Evolutionary conservation across 441 rosid genomes (phyloP).

Genomic region (Manihot esculenta): DNA sequence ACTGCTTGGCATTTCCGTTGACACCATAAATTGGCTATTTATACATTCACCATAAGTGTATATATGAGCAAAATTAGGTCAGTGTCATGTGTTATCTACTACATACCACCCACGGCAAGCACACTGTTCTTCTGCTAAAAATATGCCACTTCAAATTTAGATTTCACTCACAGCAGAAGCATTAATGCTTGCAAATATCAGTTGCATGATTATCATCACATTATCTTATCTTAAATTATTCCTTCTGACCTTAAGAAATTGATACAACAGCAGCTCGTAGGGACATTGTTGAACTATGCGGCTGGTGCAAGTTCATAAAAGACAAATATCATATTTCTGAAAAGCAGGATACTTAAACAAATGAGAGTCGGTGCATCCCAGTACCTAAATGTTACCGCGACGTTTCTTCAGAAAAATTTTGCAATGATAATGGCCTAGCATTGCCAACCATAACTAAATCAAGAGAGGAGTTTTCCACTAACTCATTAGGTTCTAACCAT

Average conservation of each 20-base stretch:
- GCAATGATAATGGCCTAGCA: not conserved
- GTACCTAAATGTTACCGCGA: not conserved
- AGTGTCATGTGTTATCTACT: not conserved
- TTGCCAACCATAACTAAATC: not conserved
- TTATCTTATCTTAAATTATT: not conserved
- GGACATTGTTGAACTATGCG: not conserved
- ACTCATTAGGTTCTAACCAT: not conserved
- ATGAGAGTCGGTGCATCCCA: not conserved
- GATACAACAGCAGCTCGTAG: not conserved
- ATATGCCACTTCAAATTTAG: not conserved
- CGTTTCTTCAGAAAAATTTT: not conserved
- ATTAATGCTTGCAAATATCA: not conserved
- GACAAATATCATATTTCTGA: not conserved
- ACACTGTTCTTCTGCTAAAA: not conserved
- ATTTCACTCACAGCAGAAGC: not conserved
- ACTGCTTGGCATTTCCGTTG: not conserved
- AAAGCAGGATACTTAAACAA: not conserved
- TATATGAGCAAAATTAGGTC: not conserved
- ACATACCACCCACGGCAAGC: not conserved
- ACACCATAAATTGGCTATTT: not conserved
- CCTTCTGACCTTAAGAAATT: not conserved
- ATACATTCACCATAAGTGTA: not conserved
- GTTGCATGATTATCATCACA: not conserved
- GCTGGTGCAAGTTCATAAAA: not conserved
- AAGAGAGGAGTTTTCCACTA: not conserved